phyloP scores from a whole-genome alignment of 345 rosid genomes.

The Brassica nigra region DNA sequence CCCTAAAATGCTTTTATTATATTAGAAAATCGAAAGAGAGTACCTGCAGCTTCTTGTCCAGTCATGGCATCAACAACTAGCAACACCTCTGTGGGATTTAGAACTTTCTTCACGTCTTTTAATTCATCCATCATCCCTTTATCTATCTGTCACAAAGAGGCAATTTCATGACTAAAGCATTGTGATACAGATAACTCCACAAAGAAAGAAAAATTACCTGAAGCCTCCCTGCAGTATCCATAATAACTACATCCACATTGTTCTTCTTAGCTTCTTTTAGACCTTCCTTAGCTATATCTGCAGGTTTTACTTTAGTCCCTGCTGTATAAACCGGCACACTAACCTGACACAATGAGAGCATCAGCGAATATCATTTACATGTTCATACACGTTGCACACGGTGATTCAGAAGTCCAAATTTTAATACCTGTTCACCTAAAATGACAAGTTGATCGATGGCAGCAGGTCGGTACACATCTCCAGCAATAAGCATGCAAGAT shows the following conservation, averaged over 20 bases:
- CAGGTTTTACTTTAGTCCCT: constrained; percentile 83
- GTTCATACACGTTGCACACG: not conserved
- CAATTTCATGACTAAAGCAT: constrained; percentile 20
- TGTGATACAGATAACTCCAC: not conserved
- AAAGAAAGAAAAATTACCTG: constrained; percentile 56
- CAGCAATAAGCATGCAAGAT: constrained; percentile 94
- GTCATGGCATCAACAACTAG: constrained; percentile 99
- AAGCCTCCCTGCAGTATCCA: constrained; percentile 98
- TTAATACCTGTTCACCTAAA: constrained; percentile 84
- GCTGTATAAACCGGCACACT: constrained; percentile 86
- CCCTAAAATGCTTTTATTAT: not conserved
- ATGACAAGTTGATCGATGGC: constrained; percentile 97
- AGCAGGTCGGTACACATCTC: constrained; percentile 98
- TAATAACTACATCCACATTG: constrained; percentile 78
- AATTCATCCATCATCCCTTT: constrained; percentile 97
- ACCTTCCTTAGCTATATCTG: constrained; percentile 91
- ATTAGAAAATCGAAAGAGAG: not conserved
- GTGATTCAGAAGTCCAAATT: constrained; percentile 22
- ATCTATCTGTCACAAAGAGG: constrained; percentile 63
- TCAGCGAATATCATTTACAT: constrained; percentile 26
- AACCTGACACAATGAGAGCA: constrained; percentile 62
- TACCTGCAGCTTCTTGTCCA: constrained; percentile 99
- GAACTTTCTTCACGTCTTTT: constrained; percentile 82
- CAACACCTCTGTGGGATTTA: constrained; percentile 90
- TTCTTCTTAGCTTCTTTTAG: constrained; percentile 80